Evolutionary conservation across 2,329 filamentous ascomycete genomes (phyloP).

Genomic region (Fusarium praegraminearum): DNA sequence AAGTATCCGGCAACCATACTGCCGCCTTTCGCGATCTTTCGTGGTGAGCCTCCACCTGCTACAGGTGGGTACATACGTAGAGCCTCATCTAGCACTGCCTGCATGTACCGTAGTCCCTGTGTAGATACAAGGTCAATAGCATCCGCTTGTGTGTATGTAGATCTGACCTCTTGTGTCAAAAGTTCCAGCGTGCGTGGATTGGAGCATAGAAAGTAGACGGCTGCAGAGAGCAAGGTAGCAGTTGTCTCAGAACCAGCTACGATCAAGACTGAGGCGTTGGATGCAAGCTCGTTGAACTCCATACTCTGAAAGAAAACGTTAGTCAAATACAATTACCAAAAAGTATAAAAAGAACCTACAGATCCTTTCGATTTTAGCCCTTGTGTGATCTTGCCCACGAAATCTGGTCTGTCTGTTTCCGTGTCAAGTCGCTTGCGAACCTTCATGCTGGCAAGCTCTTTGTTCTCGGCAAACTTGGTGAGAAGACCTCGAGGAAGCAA

Average conservation of each 20-base stretch:
- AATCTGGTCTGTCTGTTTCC: background rate
- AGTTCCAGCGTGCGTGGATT: constrained; percentile 2
- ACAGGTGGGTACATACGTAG: constrained; percentile 28
- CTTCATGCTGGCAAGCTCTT: background rate
- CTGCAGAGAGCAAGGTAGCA: constrained; percentile 25
- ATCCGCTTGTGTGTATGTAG: background rate
- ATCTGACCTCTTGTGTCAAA: constrained; percentile 12
- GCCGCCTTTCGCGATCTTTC: constrained; percentile 12
- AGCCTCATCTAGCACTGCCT: constrained; percentile 17
- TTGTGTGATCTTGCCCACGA: background rate
- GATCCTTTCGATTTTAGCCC: background rate
- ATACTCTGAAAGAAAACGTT: background rate
- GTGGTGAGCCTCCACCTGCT: constrained; percentile 24
- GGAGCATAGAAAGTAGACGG: constrained; percentile 12
- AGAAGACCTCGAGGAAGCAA: background rate
- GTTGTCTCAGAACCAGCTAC: constrained; percentile 32
- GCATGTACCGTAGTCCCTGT: constrained; percentile 15
- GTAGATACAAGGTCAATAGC: constrained; percentile 27
- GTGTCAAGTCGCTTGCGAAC: background rate
- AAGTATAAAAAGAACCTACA: background rate
- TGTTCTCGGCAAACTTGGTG: background rate
- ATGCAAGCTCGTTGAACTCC: constrained; percentile 17
- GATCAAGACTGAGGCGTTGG: constrained; percentile 24
- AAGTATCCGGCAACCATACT: constrained; percentile 22
- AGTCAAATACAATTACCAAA: fast-evolving